phyloP scores from a whole-genome alignment of 371 early-diverging fungal genomes.

The Lichtheimia ornata region DNA sequence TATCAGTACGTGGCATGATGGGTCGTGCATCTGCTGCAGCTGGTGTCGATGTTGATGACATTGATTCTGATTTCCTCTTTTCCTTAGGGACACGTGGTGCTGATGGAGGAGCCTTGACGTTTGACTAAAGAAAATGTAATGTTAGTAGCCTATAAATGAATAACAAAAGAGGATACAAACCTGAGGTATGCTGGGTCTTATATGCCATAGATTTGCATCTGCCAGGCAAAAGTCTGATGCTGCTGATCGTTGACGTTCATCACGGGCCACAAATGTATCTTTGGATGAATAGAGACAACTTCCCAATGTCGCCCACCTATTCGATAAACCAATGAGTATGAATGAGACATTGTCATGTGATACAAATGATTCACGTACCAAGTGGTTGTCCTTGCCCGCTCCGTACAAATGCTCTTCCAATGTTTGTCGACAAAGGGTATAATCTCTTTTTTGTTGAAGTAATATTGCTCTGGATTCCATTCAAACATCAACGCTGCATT shows the following conservation, averaged over 20 bases:
- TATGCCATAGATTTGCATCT: conserved; percentile 67
- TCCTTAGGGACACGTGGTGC: conserved; percentile 17
- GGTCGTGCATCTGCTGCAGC: conserved; percentile 8
- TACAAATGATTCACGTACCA: conserved; percentile 41
- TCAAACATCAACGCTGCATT: conserved; percentile 53
- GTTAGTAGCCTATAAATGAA: neutral
- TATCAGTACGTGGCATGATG: conserved; percentile 53
- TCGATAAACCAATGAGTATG: neutral
- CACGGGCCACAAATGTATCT: conserved; percentile 62
- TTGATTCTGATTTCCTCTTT: conserved; percentile 19
- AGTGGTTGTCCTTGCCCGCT: conserved; percentile 63
- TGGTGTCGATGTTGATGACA: conserved; percentile 23
- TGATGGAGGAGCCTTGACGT: conserved; percentile 16
- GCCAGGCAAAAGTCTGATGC: conserved; percentile 65
- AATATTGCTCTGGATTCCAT: conserved; percentile 60
- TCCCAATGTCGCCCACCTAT: conserved; percentile 69
- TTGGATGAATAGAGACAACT: conserved; percentile 66
- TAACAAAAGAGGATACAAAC: conserved; percentile 18
- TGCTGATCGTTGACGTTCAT: conserved; percentile 65
- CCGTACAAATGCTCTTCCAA: conserved; percentile 71
- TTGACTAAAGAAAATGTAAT: conserved; percentile 6
- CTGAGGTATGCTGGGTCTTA: conserved; percentile 52
- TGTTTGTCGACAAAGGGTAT: conserved; percentile 69
- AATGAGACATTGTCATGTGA: neutral
- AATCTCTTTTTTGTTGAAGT: conserved; percentile 70